Conservation (phyloP, 2,329 filamentous ascomycete species). For the Penicillium sp. region DNA sequence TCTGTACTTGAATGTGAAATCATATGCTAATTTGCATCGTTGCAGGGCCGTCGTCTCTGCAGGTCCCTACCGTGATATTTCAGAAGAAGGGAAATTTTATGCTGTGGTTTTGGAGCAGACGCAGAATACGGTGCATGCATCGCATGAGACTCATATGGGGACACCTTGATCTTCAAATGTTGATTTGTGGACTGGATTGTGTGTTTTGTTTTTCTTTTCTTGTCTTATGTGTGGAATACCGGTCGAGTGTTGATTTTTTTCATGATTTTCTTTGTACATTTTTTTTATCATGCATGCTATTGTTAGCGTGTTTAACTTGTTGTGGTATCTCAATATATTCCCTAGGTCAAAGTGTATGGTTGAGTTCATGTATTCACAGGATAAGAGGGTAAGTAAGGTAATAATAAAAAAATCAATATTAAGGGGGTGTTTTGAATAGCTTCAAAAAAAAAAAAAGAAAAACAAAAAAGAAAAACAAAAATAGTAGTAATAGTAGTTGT, state of each 20-base stretch:
- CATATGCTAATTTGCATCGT: not conserved
- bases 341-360: too few relatives aligned
- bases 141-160: conserved; percentile 6
- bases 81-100: conserved; percentile 40
- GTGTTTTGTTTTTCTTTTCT: not conserved
- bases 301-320: not conserved
- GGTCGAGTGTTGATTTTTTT: not conserved
- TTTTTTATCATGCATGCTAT: not conserved
- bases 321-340: not conserved
- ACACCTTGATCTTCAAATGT: conserved; percentile 3
- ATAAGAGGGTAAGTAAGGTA: too few relatives aligned
- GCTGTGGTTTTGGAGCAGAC: conserved; percentile 39
- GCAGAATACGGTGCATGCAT: conserved; percentile 1
- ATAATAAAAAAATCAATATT: too few relatives aligned
- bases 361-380: too few relatives aligned
- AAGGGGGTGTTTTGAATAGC: too few relatives aligned
- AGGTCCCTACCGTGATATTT: conserved; percentile 38
- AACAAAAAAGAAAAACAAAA: conserved; percentile 27
- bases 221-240: not conserved
- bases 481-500: conserved; percentile 39
- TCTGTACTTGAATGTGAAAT: not conserved
- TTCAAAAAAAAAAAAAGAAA: not conserved
- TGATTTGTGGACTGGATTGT: not conserved
- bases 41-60: conserved; percentile 36
- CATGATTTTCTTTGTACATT: not conserved